Evolutionary conservation across 2,329 filamentous ascomycete species (phyloP).

Genomic region (Colletotrichum truncatum): DNA sequence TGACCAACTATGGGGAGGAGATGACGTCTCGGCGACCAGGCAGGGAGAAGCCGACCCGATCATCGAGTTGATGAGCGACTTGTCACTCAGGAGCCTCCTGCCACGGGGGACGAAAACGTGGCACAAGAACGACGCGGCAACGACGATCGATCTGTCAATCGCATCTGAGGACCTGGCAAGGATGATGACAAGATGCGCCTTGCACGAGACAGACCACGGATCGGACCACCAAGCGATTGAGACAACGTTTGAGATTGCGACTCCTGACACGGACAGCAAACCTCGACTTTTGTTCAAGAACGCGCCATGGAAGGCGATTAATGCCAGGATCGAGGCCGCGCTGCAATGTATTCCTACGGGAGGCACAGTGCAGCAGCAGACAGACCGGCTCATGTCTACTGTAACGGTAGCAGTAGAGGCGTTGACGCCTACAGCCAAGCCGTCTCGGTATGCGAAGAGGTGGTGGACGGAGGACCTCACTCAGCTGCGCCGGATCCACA

Average conservation of each 20-base stretch:
- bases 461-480: slow-evolving; percentile 41
- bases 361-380: slow-evolving; percentile 11
- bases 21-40: slow-evolving; percentile 29
- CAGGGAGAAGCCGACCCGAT: slow-evolving; percentile 47
- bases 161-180: slow-evolving; percentile 33
- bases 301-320: slow-evolving; percentile 36
- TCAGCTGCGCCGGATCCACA: slow-evolving; percentile 37
- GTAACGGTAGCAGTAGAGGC: slow-evolving; percentile 9
- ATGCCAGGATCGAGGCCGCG: slow-evolving; percentile 14
- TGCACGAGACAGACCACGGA: slow-evolving; percentile 33
- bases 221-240: slow-evolving; percentile 43
- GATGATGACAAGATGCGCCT: slow-evolving; percentile 26
- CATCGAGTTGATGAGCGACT: slow-evolving; percentile 45
- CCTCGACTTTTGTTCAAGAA: slow-evolving; percentile 37
- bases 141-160: slow-evolving; percentile 38
- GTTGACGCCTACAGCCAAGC: slow-evolving; percentile 35
- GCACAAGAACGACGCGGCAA: slow-evolving; percentile 32
- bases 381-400: background rate
- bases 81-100: slow-evolving; percentile 42
- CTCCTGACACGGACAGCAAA: background rate
- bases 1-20: slow-evolving; percentile 33
- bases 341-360: slow-evolving; percentile 36
- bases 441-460: slow-evolving; percentile 38
- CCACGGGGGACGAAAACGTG: slow-evolving; percentile 45
- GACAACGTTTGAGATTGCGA: slow-evolving; percentile 37